Conservation (phyloP, 1,139 yeast species). For the Meyerozyma athensensis region DNA sequence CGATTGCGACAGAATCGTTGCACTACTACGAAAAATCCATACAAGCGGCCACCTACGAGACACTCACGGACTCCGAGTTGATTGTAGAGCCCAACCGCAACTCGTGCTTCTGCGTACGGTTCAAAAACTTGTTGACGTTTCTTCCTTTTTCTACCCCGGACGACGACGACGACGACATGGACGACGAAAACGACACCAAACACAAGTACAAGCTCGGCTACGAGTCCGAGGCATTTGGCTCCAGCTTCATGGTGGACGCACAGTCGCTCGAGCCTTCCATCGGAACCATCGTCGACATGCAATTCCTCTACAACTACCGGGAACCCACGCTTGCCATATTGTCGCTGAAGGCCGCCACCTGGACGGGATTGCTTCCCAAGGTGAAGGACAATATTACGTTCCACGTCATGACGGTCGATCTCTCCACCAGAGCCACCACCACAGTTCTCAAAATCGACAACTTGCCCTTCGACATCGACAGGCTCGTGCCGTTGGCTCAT, state of each 20-base stretch:
- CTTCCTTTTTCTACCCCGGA: slow-evolving; percentile 56
- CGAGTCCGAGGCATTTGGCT: slow-evolving; percentile 23
- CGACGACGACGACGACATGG: slow-evolving; percentile 41
- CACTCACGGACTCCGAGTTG: slow-evolving; percentile 43
- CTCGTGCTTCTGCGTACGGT: slow-evolving; percentile 60
- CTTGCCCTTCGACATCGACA: slow-evolving; percentile 72
- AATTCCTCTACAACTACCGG: slow-evolving; percentile 64
- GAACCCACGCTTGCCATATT: slow-evolving; percentile 79
- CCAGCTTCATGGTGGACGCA: slow-evolving; percentile 57
- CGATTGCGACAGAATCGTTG: slow-evolving; percentile 67
- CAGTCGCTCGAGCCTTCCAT: slow-evolving; percentile 53
- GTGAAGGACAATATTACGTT: slow-evolving; percentile 61
- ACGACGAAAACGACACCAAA: slow-evolving; percentile 22
- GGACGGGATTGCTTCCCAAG: slow-evolving; percentile 70
- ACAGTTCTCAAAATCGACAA: slow-evolving; percentile 59
- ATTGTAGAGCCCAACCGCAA: slow-evolving; percentile 60
- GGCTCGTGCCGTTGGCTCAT: slow-evolving; percentile 55
- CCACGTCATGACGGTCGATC: slow-evolving; percentile 62
- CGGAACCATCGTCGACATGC: slow-evolving; percentile 58
- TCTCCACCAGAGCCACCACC: slow-evolving; percentile 58
- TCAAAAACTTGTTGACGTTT: slow-evolving; percentile 69
- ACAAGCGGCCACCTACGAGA: slow-evolving; percentile 46
- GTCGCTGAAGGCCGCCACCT: slow-evolving; percentile 58
- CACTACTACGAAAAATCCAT: slow-evolving; percentile 82
- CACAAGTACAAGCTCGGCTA: slow-evolving; percentile 1